Base-by-base conservation (phyloP, 2,329 filamentous ascomycete genomes). In the Aureobasidium vineae region DNA sequence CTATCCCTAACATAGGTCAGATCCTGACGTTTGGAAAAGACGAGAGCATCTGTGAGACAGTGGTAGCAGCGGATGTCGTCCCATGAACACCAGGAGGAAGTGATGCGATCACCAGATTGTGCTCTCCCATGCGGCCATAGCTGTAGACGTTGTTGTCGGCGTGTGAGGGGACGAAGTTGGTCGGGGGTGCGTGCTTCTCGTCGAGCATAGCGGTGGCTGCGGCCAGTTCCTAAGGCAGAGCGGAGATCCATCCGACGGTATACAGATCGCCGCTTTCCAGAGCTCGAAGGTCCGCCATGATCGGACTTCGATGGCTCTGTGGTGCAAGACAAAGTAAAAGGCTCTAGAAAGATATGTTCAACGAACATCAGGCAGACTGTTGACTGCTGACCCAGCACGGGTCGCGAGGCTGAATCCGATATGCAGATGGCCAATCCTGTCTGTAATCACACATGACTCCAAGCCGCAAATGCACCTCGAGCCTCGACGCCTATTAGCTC, bases 21-120 rank as follows among this genome's bases (percentile, higher is more conserved):
- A 69, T 33, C 19, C 59, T 63, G 23, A 70, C 66, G 8, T 67
- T 47, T 5, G 47, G 41, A 53, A 72, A 71, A 31, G 31, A 68
- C 15, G 65, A 68, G 0, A 69, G 36, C 67, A 72, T 68, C 26
- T 68, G 60, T 26, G 19, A 66, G 36, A 70, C 71, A 3, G 70
- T 70, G 5, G 19, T 67, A 33, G 73, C 69, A 19, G 71, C 71
- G 47, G 70, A 66, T 2, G 41, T 33, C 6, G 40, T 69, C 11
- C 72, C 72, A 23, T 72, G 71, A 33, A 70, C 68, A 1, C 69
- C 68, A 19, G 49, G 50, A 1, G 72, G 70, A 15, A 72, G 52
- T n/a, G 67, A 66, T 2, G 72, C 73, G 36, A 78, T 70, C 21
- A 77, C 74, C 26, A 78, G 71, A 66, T 76, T 75, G 59, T 78